phyloP scores from a whole-genome alignment of 1,284 basidiomycete genomes.

The Cryptococcus floricola region DNA sequence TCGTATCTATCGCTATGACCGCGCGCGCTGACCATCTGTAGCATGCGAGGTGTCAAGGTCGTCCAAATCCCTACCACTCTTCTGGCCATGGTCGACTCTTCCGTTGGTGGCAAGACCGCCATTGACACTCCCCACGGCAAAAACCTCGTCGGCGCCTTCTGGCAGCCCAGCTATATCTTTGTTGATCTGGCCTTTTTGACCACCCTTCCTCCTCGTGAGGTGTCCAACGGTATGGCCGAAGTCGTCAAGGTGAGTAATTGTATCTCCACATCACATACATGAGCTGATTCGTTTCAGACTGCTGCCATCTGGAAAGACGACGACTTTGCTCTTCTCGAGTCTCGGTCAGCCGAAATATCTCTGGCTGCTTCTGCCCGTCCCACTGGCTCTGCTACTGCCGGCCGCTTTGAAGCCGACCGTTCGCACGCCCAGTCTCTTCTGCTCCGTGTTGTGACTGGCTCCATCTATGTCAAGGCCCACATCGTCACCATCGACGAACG shows the following conservation, averaged over 20 bases:
- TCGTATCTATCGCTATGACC: constrained; percentile 19
- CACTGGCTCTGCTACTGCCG: constrained; percentile 54
- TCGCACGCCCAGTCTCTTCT: constrained; percentile 63
- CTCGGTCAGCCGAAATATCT: constrained; percentile 74
- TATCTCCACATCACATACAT: not conserved
- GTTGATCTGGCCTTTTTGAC: constrained; percentile 95
- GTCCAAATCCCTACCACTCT: constrained; percentile 96
- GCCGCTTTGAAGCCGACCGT: constrained; percentile 64
- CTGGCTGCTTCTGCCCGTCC: constrained; percentile 62
- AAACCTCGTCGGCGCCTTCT: constrained; percentile 97
- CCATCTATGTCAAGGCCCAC: constrained; percentile 86
- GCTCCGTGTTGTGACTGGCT: constrained; percentile 77
- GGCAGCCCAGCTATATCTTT: constrained; percentile 96
- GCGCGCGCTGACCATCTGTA: constrained; percentile 28
- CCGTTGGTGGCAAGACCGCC: constrained; percentile 96
- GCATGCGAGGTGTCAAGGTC: constrained; percentile 85
- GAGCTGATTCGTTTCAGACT: constrained; percentile 57
- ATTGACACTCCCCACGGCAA: constrained; percentile 96
- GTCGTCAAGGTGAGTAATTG: constrained; percentile 74
- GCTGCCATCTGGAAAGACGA: constrained; percentile 91
- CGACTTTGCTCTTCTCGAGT: constrained; percentile 81
- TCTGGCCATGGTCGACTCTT: constrained; percentile 97
- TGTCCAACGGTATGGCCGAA: constrained; percentile 98
- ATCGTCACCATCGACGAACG: constrained; percentile 94
- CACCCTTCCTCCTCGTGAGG: constrained; percentile 86